These are phyloP conservation scores for Rhizopogon vinicolor DNA, from an alignment of 768 basidiomycete species.

Conservation along the genomic window DNA sequence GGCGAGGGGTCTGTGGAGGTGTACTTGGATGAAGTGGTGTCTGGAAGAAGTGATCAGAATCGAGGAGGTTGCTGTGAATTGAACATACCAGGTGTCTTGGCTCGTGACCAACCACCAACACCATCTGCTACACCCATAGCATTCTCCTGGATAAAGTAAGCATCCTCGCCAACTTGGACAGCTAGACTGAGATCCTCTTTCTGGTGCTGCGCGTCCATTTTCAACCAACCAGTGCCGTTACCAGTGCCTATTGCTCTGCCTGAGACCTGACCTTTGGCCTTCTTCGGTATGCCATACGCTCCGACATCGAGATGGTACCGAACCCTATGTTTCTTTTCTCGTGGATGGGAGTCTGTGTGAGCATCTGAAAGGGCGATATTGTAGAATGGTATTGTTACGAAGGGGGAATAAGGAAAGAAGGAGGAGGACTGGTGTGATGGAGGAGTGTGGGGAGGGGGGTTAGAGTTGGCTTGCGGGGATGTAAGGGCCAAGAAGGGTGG, in stretches of 20 bases:
- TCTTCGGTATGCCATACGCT: conserved; percentile 84
- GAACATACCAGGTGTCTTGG: conserved; percentile 30
- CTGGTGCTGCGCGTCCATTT: conserved; percentile 20
- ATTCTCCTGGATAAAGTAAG: conserved; percentile 77
- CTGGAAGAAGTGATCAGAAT: conserved; percentile 2
- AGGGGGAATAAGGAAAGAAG: conserved; percentile 33
- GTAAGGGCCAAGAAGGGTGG: conserved; percentile 41
- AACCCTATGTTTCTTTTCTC: conserved; percentile 26
- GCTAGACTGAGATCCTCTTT: conserved; percentile 41
- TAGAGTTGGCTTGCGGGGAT: conserved; percentile 32
- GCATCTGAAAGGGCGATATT: conserved; percentile 19
- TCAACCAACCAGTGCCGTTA: conserved; percentile 20
- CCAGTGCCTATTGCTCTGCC: conserved; percentile 14
- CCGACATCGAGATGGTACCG: conserved; percentile 65
- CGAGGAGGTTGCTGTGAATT: neutral
- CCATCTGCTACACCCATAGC: conserved; percentile 95
- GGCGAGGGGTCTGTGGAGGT: conserved; percentile 36
- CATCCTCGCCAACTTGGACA: conserved; percentile 88
- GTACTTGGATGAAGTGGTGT: conserved; percentile 22
- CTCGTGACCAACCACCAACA: conserved; percentile 83
- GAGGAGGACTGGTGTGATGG: conserved; percentile 25
- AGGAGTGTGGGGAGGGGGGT: conserved; percentile 22
- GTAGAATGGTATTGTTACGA: conserved; percentile 25
- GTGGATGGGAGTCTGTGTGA: conserved; percentile 23
- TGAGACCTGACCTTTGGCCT: conserved; percentile 19